Base-by-base conservation (phyloP, 2,329 filamentous ascomycete species). In the Fusarium foetens region DNA sequence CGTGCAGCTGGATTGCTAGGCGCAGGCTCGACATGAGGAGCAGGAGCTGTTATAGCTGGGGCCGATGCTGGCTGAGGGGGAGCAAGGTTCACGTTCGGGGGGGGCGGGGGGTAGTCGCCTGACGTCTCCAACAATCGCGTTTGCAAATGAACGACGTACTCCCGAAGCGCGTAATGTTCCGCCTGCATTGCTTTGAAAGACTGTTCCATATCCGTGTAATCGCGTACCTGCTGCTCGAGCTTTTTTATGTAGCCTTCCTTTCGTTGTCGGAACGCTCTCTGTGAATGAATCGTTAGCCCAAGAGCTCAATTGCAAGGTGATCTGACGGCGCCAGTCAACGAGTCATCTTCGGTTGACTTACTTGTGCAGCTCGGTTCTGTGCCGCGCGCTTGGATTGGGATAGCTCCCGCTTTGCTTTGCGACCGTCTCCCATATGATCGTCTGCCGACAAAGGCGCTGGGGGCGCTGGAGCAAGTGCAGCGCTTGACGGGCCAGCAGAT, bases 191-290 rank as follows among this genome's bases (percentile, higher is more conserved):
- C 84, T 81, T 97, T 96, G 82, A 90, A 94, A 62, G 89, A 90
- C 70, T 93, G 89, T 74, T 94, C 93, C 82, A 97, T 89, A 23
- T 90, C 87, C 75, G 90, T 88, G 73, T 90, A 93, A 35, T 96
- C 93, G 77, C 94, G 91, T 57, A 98, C 94, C 80, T 98, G 94
- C 79, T 96, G 93, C 83, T 99, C 96, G 11, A 99, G 88, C 81
- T 97, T 97, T 85, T 97, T 97, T 82, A 99, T 99, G 81, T 99
- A 98, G 49, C 94, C 93, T 83, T 99, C 96, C 81, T 99, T 99
- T 71, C 96, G 93, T 84, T 98, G 95, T 45, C 96, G 93, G 83
- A 99, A 99, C 45, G 96, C 96, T 80, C 96, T 91, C 95, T 99
- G 77, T 73, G 58, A 27, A 59, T 23, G 13, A 42, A 53, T 27